Evolutionary conservation across 257 asterid genomes (phyloP), one percentile per base, ranked within the genome.

Genomic region (Craterostigma plantagineum): DNA sequence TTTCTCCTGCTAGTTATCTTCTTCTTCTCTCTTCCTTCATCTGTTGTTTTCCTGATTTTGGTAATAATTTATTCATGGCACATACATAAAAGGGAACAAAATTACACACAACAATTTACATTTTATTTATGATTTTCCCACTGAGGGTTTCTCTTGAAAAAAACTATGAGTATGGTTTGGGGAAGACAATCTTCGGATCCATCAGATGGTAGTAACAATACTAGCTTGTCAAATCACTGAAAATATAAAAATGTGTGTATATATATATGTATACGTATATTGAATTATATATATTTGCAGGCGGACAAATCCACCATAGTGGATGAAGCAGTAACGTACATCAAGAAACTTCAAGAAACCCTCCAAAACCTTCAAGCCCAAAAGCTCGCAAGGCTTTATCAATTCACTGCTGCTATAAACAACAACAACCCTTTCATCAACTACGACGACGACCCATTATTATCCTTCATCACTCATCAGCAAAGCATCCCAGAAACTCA

Each of bases 281-380:
- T 42, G 14, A 10, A 17, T 11, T 10, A 10, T 14, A 39, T 11
- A 43, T 18, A 35, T 34, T 4, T 18, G 57, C 67, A 87, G 95
- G 72, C 77, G 0, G 93, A 82, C 66, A 76, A 82, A 57, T 60
- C 82, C 17, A 82, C 76, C 16, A 64, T 82, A 8, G 92, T 82
- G 10, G 83, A 79, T 46, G 91, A 76, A 62, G 83, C 91, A 0
- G 65, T 66, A 27, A 72, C 42, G 33, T 54, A 55, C 66, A 79
- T 82, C 3, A 74, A 45, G 42, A 42, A 54, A 3, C 50, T 76
- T 38, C 51, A 79, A 46, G 46, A 64, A 33, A 64, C 54, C 0
- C 52, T 69, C 1, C 38, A 64, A 0, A 52, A 45, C 0, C 84
- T 87, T 0, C 43, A 76, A 56, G 65, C 59, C 17, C 64, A 56